Evolutionary conservation across 2,329 filamentous ascomycete species (phyloP).

Genomic region (Venturia asperata): DNA sequence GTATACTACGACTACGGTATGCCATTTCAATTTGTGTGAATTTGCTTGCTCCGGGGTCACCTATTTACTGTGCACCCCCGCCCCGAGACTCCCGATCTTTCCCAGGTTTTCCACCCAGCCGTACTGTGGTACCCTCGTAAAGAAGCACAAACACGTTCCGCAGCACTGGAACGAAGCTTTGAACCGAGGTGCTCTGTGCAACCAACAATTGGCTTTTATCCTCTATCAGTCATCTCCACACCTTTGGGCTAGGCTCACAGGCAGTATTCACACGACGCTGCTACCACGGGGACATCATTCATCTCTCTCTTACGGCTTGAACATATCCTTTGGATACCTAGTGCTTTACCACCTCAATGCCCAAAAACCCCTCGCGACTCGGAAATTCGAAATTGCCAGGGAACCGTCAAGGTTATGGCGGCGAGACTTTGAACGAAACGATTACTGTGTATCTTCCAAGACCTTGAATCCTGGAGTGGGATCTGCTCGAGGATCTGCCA

Average conservation of each 20-base stretch:
- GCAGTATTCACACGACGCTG: background rate
- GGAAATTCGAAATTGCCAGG: background rate
- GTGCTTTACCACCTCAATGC: too few species aligned
- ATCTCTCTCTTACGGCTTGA: background rate
- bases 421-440: background rate
- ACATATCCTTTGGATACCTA: background rate
- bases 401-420: background rate
- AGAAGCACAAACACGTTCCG: background rate
- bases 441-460: background rate
- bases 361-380: background rate
- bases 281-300: background rate
- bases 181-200: background rate
- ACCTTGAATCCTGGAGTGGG: background rate
- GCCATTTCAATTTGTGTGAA: too few species aligned
- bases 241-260: background rate
- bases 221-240: background rate
- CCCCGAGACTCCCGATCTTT: too few species aligned
- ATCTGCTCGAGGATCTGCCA: conserved; percentile 10
- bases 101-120: too few species aligned
- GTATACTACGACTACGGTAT: too few species aligned
- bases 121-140: too few species aligned
- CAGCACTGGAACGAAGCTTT: background rate
- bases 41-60: too few species aligned
- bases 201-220: background rate
- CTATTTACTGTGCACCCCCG: too few species aligned